Conservation (phyloP, 1,284 basidiomycete genomes). For the Puccinia triticina region DNA sequence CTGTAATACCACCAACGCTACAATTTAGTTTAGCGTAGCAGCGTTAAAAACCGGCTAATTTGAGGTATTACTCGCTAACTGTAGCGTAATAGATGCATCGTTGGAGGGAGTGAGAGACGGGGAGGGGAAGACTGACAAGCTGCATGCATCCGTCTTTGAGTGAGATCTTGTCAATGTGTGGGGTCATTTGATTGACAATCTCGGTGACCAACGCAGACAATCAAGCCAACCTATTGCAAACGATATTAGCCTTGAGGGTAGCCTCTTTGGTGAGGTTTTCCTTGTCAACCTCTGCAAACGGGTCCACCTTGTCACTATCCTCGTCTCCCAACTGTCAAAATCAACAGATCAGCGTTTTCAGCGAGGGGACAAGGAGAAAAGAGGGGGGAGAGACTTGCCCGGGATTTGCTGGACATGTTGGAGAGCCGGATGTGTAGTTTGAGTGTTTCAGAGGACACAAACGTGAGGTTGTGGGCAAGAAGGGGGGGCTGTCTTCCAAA, state of each 20-base stretch:
- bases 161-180: conserved; percentile 75
- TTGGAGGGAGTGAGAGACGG: too few relatives aligned
- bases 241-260: conserved; percentile 79
- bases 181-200: conserved; percentile 81
- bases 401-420: conserved; percentile 73
- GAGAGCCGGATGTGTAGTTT: conserved; percentile 75
- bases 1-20: too few relatives aligned
- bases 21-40: too few relatives aligned
- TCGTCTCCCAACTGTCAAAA: conserved; percentile 71
- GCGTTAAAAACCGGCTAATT: too few relatives aligned
- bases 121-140: too few relatives aligned
- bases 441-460: conserved; percentile 63
- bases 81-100: too few relatives aligned
- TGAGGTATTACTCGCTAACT: too few relatives aligned
- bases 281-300: conserved; percentile 77
- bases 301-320: conserved; percentile 83
- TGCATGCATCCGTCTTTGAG: conserved; percentile 83
- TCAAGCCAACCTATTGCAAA: conserved; percentile 85
- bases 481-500: conserved; percentile 53
- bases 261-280: conserved; percentile 52
- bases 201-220: conserved; percentile 77
- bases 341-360: neutral
- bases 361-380: too few relatives aligned
- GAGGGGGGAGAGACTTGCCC: conserved; percentile 65
- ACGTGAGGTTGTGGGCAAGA: conserved; percentile 4